Base-by-base conservation (phyloP, 2,329 filamentous ascomycete species). In the Pochonia chlamydosporia region DNA sequence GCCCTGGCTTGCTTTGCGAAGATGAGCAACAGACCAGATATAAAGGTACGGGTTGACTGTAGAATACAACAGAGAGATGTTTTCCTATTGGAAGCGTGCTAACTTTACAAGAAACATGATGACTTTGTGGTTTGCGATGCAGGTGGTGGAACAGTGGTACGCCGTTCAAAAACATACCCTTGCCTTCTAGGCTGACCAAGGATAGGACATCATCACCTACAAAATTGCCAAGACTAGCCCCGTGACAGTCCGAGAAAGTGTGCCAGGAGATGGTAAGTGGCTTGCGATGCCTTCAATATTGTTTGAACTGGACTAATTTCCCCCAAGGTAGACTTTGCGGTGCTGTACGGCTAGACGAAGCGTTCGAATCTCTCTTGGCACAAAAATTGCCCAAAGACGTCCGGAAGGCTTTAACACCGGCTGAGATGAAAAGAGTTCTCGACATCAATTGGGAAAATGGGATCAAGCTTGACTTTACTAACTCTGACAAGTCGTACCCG, bases 201-300 rank as follows among this genome's bases (percentile, higher is more conserved):
- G 20, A 0, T 39, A 69, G 67, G 68, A 73, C 11, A 49, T 72
- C 0, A 71, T 72, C 39, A 70, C 59, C 16, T 73, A 72, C n/a
- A 50, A 56, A 2, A 46, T 70, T n/a, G n/a, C n/a, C n/a, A n/a
- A 47, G 0, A 45, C 39, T 0, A 5, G 53, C 0, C 64, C 66
- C 0, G 58, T 69, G n/a, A 23, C 44, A 0, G 53, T 72, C 0
- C 49, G 57, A 2, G 69, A 74, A 9, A 57, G 61, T 0, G 66
- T 70, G 1, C 51, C 56, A 9, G 70, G 69, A 0, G 57, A 67
- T 9, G 69, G 68, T 58, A 14, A 4, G n/a, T n/a, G n/a, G n/a
- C n/a, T n/a, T n/a, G n/a, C n/a, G n/a, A n/a, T n/a, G n/a, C n/a
- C n/a, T n/a, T n/a, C n/a, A n/a, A n/a, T n/a, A n/a, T n/a, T n/a